Conservation (phyloP, 1,284 basidiomycete genomes). For the Ustilago tritici region DNA sequence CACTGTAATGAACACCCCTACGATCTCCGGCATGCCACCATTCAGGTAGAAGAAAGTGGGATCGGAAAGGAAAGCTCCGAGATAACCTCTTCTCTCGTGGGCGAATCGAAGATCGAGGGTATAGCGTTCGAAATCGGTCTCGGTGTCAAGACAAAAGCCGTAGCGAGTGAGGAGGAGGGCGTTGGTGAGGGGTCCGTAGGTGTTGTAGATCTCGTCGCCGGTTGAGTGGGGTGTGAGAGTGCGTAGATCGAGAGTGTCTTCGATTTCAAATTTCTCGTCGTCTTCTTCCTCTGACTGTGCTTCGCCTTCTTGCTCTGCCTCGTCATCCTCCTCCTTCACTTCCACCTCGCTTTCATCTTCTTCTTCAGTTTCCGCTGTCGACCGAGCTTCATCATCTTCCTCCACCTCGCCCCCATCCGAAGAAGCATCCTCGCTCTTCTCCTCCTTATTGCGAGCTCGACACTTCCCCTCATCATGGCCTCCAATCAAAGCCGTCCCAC, state of each 20-base stretch:
- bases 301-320: not conserved
- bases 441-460: not conserved
- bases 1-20: not conserved
- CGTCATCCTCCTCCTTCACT: not conserved
- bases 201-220: constrained; percentile 56
- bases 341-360: not conserved
- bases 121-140: constrained; percentile 59
- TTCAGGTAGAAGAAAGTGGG: not conserved
- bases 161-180: constrained; percentile 58
- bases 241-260: constrained; percentile 60
- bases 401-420: constrained; percentile 1
- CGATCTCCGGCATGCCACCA: not conserved
- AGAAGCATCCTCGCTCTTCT: constrained; percentile 8
- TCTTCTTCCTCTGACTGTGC: constrained; percentile 5
- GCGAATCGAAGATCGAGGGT: constrained; percentile 48
- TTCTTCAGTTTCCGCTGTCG: not conserved
- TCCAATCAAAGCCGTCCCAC: constrained; percentile 47
- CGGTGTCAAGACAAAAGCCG: constrained; percentile 61
- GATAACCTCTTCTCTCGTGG: constrained; percentile 28
- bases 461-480: constrained; percentile 32
- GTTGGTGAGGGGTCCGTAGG: constrained; percentile 62
- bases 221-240: constrained; percentile 13
- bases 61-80: constrained; percentile 3
- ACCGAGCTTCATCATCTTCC: not conserved
- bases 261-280: constrained; percentile 3